Base-by-base conservation (phyloP, 352 stramenopile species). In the Pythium guiyangense region DNA sequence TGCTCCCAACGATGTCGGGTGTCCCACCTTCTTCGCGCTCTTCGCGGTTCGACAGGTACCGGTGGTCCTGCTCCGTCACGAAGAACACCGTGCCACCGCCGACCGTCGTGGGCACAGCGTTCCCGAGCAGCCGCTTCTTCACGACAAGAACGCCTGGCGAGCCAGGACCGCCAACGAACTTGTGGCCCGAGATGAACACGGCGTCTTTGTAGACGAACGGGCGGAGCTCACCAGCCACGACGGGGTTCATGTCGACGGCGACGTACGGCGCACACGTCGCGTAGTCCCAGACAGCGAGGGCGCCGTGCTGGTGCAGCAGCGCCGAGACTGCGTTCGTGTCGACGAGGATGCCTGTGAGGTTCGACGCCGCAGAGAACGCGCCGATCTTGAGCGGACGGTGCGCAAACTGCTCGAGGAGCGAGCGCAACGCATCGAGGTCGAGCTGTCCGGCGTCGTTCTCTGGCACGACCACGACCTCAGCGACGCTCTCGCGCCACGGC, bases 191-290 rank as follows among this genome's bases (percentile, higher is more conserved):
- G 57, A 99, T 89, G 69, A 98, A 98, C 27, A 98, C 78, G 0
- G 96, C 97, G 73, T 99, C 96, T 62, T 98, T 97, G 54, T 87
- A 77, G 2, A 69, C 64, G 35, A 62, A 69, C 44, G 63, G 63
- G 10, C 64, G 63, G 8, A 44, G 31, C 8, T 65, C 61, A 11
- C 67, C 79, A 11, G 61, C 47, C n/a, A 82, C 53, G 35, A 76
- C 72, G 6, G 95, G 93, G 79, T 99, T 99, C 94, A 99, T 98
- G 71, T 98, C 74, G n/a, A 98, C 94, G 5, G 73, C 60, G 2
- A 96, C 64, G 69, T 99, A 98, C 10, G 96, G 88, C 1, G 92
- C 96, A 11, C 77, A 96, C 2, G 93, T 96, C 0, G 97, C 96
- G 63, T 98, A 99, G 79, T 99, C 97, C 77, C 94, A 99, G 64